Percentiles rank a stretch among this genome's conserved stretches.
Evolutionary conservation across 106 monocot species (phyloP).

Genomic region (Acorus gramineus): DNA sequence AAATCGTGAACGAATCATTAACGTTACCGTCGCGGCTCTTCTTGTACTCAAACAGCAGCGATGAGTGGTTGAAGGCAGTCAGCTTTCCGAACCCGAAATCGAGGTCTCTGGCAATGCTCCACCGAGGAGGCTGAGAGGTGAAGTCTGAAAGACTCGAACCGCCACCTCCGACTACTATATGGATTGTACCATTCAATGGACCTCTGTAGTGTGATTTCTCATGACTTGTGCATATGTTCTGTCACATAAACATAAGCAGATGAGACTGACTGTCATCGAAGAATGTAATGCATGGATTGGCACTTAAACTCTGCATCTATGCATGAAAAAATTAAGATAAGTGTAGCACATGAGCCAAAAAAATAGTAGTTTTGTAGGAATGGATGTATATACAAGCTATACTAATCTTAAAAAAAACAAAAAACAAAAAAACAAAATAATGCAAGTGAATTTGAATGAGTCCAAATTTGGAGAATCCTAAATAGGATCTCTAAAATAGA

Average conservation of each 20-base stretch:
- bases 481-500: too few relatives aligned
- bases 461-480: too few relatives aligned
- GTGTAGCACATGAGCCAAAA: too few relatives aligned
- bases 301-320: too few relatives aligned
- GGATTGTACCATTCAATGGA: slow-evolving; percentile 65
- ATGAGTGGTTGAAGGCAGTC: slow-evolving; percentile 63
- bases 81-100: slow-evolving; percentile 77
- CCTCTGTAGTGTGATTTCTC: slow-evolving; percentile 51
- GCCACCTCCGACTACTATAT: slow-evolving; percentile 78
- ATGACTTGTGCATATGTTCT: slow-evolving; percentile 42
- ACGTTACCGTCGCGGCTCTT: slow-evolving; percentile 66
- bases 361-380: too few relatives aligned
- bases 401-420: too few relatives aligned
- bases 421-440: too few relatives aligned
- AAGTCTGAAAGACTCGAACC: slow-evolving; percentile 59
- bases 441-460: too few relatives aligned
- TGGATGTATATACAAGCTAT: too few relatives aligned
- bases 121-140: slow-evolving; percentile 22
- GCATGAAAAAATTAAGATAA: too few relatives aligned
- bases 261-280: too few relatives aligned
- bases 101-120: slow-evolving; percentile 62
- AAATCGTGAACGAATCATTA: slow-evolving; percentile 66
- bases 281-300: too few relatives aligned
- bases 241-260: neutral
- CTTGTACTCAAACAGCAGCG: slow-evolving; percentile 69